Evolutionary conservation across 1,139 yeast species (phyloP), one percentile per base, ranked within the genome.

Genomic region (Protomyces pachydermus): DNA sequence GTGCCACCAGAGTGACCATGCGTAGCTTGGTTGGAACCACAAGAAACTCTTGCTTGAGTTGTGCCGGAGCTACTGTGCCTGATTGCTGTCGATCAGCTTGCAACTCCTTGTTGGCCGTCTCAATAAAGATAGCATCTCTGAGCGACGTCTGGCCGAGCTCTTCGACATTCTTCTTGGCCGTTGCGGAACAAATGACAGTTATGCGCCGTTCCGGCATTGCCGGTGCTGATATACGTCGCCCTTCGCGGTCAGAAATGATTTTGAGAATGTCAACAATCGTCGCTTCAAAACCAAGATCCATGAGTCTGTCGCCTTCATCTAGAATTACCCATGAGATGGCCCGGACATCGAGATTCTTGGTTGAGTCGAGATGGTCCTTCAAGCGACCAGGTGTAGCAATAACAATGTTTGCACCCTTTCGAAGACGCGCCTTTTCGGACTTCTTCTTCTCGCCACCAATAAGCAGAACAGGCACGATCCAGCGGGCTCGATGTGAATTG

Each of bases 281-380:
- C 73, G 93, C 97, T 75, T 93, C 97, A 72, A 93, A 93, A 0
- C 98, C 98, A 66, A 93, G 80, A 71, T 93, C 98, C 82, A 93
- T 89, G 71, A 93, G 80, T 70, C 91, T 83, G 76, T 93, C 98
- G 74, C 98, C 98, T 79, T 93, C 98, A 76, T 93, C 98, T 68
- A 93, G 76, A 18, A 93, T 85, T 37, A 91, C 81, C 82, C 91
- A 93, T 71, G 97, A 79, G 56, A 91, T 80, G 65, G 88, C 84
- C 6, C 88, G 79, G 37, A 88, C 76, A 69, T 90, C 86, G 67
- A 91, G 81, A 25, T 86, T 83, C 66, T 81, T 82, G 0, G 98
- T 93, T 73, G 91, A 88, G 68, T 90, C 96, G 70, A 93, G 84
- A 77, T 93, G 98, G 74, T 93, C 98, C 3, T 89, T 87, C 63